Percentiles rank a stretch among this genome's conserved stretches.
Conservation (phyloP, 768 basidiomycete genomes). For the Suillus cothurnatus region DNA sequence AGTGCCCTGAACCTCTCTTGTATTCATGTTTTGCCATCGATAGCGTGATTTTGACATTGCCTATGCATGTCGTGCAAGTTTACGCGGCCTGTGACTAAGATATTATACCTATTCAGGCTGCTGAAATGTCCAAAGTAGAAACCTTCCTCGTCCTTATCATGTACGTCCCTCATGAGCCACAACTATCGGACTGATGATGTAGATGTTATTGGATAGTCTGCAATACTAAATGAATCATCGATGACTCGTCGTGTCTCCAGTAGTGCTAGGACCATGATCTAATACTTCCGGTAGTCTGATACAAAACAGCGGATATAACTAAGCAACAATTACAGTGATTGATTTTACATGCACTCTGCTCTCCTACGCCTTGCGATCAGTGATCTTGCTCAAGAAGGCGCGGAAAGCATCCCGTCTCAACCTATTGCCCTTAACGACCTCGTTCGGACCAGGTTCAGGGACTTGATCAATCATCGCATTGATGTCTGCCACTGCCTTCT, state of each 20-base stretch:
- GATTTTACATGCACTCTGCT: neutral
- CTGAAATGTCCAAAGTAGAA: neutral
- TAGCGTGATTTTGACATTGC: neutral
- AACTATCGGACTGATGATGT: neutral
- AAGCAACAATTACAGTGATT: neutral
- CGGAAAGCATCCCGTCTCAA: conserved; percentile 74
- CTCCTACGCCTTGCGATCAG: conserved; percentile 39
- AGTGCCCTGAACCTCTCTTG: neutral
- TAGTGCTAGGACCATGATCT: neutral
- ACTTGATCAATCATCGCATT: conserved; percentile 71
- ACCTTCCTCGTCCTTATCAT: neutral
- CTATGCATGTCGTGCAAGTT: neutral
- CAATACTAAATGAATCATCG: neutral
- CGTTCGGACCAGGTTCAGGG: conserved; percentile 52
- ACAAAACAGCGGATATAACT: neutral
- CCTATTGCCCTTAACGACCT: conserved; percentile 43
- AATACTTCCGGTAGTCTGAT: neutral
- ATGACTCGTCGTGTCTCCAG: neutral
- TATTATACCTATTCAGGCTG: neutral
- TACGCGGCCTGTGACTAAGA: neutral
- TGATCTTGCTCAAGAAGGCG: conserved; percentile 86
- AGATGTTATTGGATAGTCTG: neutral
- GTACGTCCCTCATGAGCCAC: neutral
- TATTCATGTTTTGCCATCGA: neutral
- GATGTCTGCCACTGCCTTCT: conserved; percentile 37